Conservation (phyloP, 352 stramenopile species). For the Albugo laibachii region DNA sequence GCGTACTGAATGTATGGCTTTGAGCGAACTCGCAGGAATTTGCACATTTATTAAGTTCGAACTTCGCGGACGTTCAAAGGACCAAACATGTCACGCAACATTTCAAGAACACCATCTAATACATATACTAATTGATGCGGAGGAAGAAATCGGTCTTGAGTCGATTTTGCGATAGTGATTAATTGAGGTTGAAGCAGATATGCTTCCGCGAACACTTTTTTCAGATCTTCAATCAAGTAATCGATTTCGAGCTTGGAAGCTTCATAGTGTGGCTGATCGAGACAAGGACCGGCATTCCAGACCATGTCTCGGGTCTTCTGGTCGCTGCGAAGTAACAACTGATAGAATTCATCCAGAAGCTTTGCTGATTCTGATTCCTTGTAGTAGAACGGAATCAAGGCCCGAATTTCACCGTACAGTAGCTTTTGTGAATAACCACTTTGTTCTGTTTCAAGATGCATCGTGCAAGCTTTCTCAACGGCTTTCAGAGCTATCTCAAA, state of each 20-base stretch:
- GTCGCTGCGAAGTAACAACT: conserved; percentile 1
- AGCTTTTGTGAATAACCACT: conserved; percentile 1
- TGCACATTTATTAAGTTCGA: too few species aligned
- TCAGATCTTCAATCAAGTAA: conserved; percentile 15
- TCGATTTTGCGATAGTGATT: conserved; percentile 73
- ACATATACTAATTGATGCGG: conserved; percentile 32
- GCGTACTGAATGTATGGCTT: too few species aligned
- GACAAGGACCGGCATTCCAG: conserved; percentile 28
- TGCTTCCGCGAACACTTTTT: conserved; percentile 12
- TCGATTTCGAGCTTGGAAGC: conserved; percentile 31
- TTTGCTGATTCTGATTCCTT: conserved; percentile 1
- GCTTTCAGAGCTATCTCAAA: conserved; percentile 19
- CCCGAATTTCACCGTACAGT: background rate
- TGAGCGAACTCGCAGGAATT: too few species aligned
- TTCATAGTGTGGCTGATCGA: conserved; percentile 49
- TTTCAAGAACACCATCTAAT: conserved; percentile 18
- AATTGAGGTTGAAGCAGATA: conserved; percentile 19
- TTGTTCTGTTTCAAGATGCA: conserved; percentile 7
- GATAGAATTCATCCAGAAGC: background rate
- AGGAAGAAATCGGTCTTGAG: conserved; percentile 47
- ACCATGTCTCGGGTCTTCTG: conserved; percentile 11
- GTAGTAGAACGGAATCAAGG: conserved; percentile 15
- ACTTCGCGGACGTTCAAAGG: too few species aligned
- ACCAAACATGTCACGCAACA: conserved; percentile 12
- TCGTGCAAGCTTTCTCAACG: background rate